phyloP scores from a whole-genome alignment of 2,329 filamentous ascomycete genomes.

The Curvularia verruculosa region DNA sequence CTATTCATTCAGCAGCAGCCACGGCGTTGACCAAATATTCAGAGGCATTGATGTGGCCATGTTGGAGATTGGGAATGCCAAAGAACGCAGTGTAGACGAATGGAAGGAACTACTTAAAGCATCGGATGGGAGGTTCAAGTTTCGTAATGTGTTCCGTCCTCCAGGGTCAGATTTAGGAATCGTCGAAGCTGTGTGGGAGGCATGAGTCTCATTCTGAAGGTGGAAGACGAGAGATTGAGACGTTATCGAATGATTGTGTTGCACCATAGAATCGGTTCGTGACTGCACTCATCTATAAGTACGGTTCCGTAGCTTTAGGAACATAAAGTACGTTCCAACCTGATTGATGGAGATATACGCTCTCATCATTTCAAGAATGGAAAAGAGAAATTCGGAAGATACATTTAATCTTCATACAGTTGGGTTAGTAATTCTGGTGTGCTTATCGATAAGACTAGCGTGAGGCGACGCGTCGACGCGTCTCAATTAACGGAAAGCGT shows the following conservation, averaged over 20 bases:
- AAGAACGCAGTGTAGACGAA: conserved; percentile 52
- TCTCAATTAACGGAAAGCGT: conserved; percentile 8
- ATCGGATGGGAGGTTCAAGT: conserved; percentile 52
- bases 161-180: conserved; percentile 1
- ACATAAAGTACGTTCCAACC: not conserved
- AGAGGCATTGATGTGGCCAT: conserved; percentile 53
- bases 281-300: too few species aligned
- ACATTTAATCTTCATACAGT: not conserved
- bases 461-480: conserved; percentile 14
- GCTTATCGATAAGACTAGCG: conserved; percentile 12
- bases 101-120: conserved; percentile 52
- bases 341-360: not conserved
- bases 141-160: conserved; percentile 20
- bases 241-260: not conserved
- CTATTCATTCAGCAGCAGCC: not conserved
- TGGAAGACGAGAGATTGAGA: not conserved
- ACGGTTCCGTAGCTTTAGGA: not conserved
- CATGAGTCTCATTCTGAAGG: not conserved
- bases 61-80: conserved; percentile 55
- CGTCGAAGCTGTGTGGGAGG: conserved; percentile 11
- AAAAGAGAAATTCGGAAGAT: not conserved
- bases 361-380: not conserved
- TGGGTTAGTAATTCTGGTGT: not conserved
- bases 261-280: too few species aligned
- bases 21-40: not conserved